Base-by-base conservation (phyloP, 306 rosid genomes). In the Dicorynia guianensis region DNA sequence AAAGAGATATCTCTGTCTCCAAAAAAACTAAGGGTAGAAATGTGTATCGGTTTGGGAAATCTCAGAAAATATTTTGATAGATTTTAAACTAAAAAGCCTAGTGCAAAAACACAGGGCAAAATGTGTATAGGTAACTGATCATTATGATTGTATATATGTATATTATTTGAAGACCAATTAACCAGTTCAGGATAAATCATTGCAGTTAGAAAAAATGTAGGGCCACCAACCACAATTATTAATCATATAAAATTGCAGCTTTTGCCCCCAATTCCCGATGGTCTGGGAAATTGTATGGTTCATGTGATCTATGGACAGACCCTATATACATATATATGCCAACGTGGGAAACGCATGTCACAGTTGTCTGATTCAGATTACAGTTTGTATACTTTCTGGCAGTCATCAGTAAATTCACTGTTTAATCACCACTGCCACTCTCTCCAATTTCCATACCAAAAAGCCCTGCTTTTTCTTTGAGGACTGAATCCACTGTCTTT, bases 191-290 rank as follows among this genome's bases (percentile, higher is more conserved):
- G 30, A 25, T 53, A 67, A 63, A 79, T 71, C 30, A 52, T n/a
- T 58, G 73, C 12, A 50, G 33, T 46, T 11, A 33, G 67, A 58
- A 73, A 25, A 80, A 79, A 48, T 38, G 63, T 0, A 0, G 54
- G 43, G 69, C 55, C 77, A 42, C 66, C 76, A 20, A 70, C 64
- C 68, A 0, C 60, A 30, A 20, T 60, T 52, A 68, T 68, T 74
- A 34, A 68, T 44, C 49, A 71, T 17, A 71, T 39, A 38, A 75
- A 34, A 20, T n/a, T 1, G 55, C 6, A 1, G 15, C 8, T 34
- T n/a, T 18, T 48, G 4, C 30, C 6, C 11, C 68, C n/a, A 44
- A 30, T 44, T 46, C 75, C 67, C 46, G 1, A 43, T 47, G 75
- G 43, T 13, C 6, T 40, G 66, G 67, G 42, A 43, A 8, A 10